Percentiles rank a stretch among this genome's conserved stretches.
phyloP scores from a whole-genome alignment of 345 rosid species.

The Isatis tinctoria region DNA sequence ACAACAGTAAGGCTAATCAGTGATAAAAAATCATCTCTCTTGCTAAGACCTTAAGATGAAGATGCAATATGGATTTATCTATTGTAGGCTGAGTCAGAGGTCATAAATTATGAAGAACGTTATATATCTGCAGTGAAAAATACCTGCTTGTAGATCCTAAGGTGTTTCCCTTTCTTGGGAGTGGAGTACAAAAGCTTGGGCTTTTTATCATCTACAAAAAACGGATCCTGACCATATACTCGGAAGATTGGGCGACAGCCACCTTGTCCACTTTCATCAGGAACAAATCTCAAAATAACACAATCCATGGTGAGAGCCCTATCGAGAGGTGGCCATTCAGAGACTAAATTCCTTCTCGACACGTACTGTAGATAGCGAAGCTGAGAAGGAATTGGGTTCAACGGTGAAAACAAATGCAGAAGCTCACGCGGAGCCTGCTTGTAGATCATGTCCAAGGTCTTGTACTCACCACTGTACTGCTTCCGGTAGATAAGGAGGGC shows the following conservation, averaged over 20 bases:
- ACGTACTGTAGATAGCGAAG: conserved; percentile 82
- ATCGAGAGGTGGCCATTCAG: conserved; percentile 94
- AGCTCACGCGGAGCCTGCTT: conserved; percentile 91
- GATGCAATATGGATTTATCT: neutral
- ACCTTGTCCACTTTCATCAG: conserved; percentile 64
- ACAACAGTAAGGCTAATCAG: neutral
- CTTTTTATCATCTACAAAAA: conserved; percentile 51
- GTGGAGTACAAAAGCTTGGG: conserved; percentile 60
- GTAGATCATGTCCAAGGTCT: conserved; percentile 90
- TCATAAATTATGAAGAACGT: neutral
- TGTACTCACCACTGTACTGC: conserved; percentile 78
- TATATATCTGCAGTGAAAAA: neutral
- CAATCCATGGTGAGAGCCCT: conserved; percentile 91
- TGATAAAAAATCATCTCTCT: neutral
- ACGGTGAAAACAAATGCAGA: conserved; percentile 63
- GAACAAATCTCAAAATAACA: conserved; percentile 70
- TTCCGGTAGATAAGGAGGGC: conserved; percentile 78
- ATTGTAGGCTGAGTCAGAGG: neutral
- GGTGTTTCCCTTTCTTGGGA: conserved; percentile 55
- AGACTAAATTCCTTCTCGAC: conserved; percentile 79
- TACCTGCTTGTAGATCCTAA: conserved; percentile 84
- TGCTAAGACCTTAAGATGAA: neutral
- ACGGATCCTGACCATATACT: conserved; percentile 84
- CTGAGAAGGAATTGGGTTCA: conserved; percentile 90
- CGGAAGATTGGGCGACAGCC: conserved; percentile 87